phyloP scores from a whole-genome alignment of 495 filamentous ascomycete species.

The Tuber indicum region DNA sequence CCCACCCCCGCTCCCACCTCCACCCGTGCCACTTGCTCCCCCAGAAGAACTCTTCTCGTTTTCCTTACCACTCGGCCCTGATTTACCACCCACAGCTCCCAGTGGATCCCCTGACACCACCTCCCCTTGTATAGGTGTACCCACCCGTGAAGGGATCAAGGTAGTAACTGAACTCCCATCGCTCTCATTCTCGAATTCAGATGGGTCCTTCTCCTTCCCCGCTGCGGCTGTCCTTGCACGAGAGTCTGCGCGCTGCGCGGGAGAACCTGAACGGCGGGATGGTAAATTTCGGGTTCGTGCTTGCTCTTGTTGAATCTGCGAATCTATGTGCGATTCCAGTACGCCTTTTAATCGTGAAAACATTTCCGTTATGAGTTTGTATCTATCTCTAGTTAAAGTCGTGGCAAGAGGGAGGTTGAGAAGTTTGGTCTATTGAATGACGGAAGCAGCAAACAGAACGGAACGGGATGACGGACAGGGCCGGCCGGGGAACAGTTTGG shows the following conservation, averaged over 20 bases:
- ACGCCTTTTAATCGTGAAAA: slow-evolving; percentile 36
- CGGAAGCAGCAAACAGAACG: neutral
- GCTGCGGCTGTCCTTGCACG: slow-evolving; percentile 12
- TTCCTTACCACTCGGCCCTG: neutral
- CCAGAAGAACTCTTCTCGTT: slow-evolving; percentile 9
- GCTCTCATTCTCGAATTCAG: slow-evolving; percentile 38
- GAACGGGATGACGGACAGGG: neutral
- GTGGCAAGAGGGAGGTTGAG: neutral
- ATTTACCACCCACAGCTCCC: slow-evolving; percentile 19
- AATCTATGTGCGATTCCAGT: slow-evolving; percentile 38
- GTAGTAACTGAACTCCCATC: slow-evolving; percentile 18
- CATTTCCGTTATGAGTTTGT: slow-evolving; percentile 17
- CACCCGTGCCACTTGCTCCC: neutral
- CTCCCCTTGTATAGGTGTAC: slow-evolving; percentile 30
- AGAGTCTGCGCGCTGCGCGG: slow-evolving; percentile 5
- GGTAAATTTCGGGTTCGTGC: slow-evolving; percentile 19
- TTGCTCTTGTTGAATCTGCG: slow-evolving; percentile 35
- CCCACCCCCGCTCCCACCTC: neutral
- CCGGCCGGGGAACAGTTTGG: neutral
- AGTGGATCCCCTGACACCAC: slow-evolving; percentile 32
- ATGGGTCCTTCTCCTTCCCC: slow-evolving; percentile 29
- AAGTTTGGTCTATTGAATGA: neutral
- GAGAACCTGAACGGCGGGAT: slow-evolving; percentile 20
- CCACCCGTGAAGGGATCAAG: slow-evolving; percentile 24
- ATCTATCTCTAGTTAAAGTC: neutral